Evolutionary conservation across 495 filamentous ascomycete species (phyloP), one percentile per base, ranked within the genome.

Genomic region (Tuber microsphaerosporum): DNA sequence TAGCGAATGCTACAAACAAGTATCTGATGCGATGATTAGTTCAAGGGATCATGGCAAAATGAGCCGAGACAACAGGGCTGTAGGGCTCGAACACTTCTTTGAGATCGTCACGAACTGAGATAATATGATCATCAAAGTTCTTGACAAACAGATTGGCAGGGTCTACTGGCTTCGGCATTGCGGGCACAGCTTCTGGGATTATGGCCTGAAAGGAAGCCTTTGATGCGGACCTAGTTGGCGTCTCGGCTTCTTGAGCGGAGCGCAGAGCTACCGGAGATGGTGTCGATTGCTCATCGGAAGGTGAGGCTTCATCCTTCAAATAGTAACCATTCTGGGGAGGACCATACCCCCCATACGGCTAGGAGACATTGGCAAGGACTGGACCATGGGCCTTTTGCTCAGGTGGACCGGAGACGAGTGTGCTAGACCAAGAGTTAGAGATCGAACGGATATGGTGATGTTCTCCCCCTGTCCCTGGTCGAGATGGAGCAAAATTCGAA

Each of bases 141-240:
- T 99, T 99, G 86, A 99, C 92, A 85, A 97, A 98, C 83, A 98
- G 90, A 86, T 99, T 99, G 86, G 94, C 80, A n/a, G 81, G 81
- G 70, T 83, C 81, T 4, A 46, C 73, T 10, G 81, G 81, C 46
- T 79, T 78, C 19, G 73, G 73, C 37, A 79, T 81, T 48, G 81
- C 81, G 10, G 81, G 81, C 20, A 83, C 80, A 37, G 78, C 45
- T 19, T 74, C 61, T 12, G 76, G 70, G 43, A 76, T 72, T 39
- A 81, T 70, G 41, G 74, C 74, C 34, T 79, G 72, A 76, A 82
- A 81, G 12, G 71, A 61, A 42, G 69, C 20, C 7, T 39, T 75
- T 9, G 78, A 69, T 26, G 72, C 41, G 26, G 65, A 31, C 37
- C 56, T 75, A 2, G 79, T 81, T 10, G 77, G 77, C 14, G 77